Base-by-base conservation (phyloP, 108 stramenopile genomes). In the Asterionellopsis glacialis region DNA sequence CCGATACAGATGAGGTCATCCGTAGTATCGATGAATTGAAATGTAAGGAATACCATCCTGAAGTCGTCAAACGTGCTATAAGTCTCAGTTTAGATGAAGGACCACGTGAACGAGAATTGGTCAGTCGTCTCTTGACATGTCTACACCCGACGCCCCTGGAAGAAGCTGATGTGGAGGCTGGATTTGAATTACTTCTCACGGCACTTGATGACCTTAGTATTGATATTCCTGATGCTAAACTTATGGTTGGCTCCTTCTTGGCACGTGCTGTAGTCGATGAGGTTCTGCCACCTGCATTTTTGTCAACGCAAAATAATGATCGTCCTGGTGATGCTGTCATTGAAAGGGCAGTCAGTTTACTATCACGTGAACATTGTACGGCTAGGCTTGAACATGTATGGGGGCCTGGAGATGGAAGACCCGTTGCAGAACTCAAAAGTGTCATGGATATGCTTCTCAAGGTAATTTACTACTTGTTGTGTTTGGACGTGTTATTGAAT, bases 321-420 rank as follows among this genome's bases (percentile, higher is more conserved):
- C 82, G 85, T 54, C 84, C 86, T 6, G 88, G 87, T 14, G 94
- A 91, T 51, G 51, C 64, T 5, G 90, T 96, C 11, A 79, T 96
- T 22, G 93, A 91, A 54, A 85, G 91, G 73, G 94, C 97, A 13
- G 89, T 90, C 59, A 51, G 69, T 43, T 63, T 98, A 11, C 78
- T 96, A 41, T 76, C 73, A 22, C 68, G 95, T 22, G 95, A 97
- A 57, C 97, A 97, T 59, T 91, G 88, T 45, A 88, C 83, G 27
- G 93, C 91, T 15, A 69, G 95, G 22, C 69, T 99, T 21, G 96
- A 97, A 70, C 76, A 75, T 50, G 90, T 96, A 18, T 98, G 97
- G 98, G 98, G 98, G 6, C 94, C 97, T 7, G 95, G 95, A 6
- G 96, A 97, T 62, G 95, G 94, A 18, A 84, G 96, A 22, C 94